Evolutionary conservation across 2,329 filamentous ascomycete genomes (phyloP).

Genomic region (Cytospora chrysosperma): DNA sequence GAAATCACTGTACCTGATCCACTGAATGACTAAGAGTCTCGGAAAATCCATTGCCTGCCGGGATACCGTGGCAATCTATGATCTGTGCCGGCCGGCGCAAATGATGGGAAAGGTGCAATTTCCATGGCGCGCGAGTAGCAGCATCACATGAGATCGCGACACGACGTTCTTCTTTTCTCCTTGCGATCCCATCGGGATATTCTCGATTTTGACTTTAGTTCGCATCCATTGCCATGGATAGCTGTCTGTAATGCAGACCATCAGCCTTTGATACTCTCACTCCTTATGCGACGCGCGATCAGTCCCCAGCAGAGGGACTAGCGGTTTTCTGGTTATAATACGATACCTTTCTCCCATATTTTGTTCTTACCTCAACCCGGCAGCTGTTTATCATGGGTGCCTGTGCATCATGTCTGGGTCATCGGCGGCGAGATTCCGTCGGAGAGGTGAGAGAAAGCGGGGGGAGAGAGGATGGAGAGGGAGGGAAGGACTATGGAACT

Average conservation of each 20-base stretch:
- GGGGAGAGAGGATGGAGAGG: neutral
- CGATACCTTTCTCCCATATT: neutral
- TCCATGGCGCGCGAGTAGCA: neutral
- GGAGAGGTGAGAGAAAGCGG: constrained; percentile 14
- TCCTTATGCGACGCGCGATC: constrained; percentile 17
- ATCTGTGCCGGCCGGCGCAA: neutral
- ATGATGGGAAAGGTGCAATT: neutral
- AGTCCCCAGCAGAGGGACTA: constrained; percentile 18
- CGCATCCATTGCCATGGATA: neutral
- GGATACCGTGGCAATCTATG: neutral
- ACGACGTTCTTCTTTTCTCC: neutral
- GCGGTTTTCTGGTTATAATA: constrained; percentile 1
- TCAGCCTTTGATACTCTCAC: constrained; percentile 2
- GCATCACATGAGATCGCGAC: neutral
- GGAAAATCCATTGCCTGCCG: neutral
- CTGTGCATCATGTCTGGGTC: constrained; percentile 23
- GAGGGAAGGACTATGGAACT: neutral
- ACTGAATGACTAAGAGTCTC: neutral
- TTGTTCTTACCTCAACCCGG: neutral
- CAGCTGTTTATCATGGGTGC: constrained; percentile 12
- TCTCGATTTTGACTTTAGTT: neutral
- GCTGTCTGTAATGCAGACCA: neutral
- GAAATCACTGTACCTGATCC: too few species aligned
- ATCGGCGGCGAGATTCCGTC: constrained; percentile 21
- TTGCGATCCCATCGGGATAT: neutral